A percentile compares a stretch with the other conserved stretches of the same genome.
phyloP scores from a whole-genome alignment of 306 rosid genomes.

The Sphenostylis stenocarpa region DNA sequence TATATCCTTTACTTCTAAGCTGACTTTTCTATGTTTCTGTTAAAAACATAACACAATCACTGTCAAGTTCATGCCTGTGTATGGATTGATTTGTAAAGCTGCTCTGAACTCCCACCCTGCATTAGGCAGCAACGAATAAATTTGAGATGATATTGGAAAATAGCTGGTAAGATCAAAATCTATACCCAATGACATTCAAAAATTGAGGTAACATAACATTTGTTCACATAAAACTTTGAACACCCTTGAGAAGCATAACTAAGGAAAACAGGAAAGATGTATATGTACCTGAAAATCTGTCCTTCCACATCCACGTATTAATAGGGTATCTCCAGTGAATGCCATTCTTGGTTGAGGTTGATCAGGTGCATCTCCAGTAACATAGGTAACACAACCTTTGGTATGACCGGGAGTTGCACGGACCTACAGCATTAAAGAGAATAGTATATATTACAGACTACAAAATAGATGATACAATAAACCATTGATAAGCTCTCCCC shows the following conservation, averaged over 20 bases:
- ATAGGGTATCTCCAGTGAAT: conserved; percentile 83
- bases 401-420: conserved; percentile 97
- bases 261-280: conserved; percentile 2
- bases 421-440: conserved; percentile 47
- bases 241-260: conserved; percentile 8
- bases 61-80: conserved; percentile 73
- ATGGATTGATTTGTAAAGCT: conserved; percentile 85
- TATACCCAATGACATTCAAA: neutral
- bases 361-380: conserved; percentile 79
- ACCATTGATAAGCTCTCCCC: neutral
- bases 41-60: conserved; percentile 13
- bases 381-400: conserved; percentile 82
- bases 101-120: conserved; percentile 94
- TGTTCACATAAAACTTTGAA: conserved; percentile 22
- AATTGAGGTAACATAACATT: neutral
- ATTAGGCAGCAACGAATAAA: conserved; percentile 25
- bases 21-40: neutral
- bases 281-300: conserved; percentile 86
- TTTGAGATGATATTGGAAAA: neutral
- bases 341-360: conserved; percentile 89
- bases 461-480: neutral
- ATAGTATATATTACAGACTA: conserved; percentile 5
- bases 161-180: neutral
- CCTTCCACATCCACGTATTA: conserved; percentile 97
- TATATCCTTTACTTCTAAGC: conserved; percentile 1